These are phyloP conservation scores for Actinomortierella wolfii DNA, from an alignment of 371 early-diverging fungal genomes.

Conservation along the genomic window DNA sequence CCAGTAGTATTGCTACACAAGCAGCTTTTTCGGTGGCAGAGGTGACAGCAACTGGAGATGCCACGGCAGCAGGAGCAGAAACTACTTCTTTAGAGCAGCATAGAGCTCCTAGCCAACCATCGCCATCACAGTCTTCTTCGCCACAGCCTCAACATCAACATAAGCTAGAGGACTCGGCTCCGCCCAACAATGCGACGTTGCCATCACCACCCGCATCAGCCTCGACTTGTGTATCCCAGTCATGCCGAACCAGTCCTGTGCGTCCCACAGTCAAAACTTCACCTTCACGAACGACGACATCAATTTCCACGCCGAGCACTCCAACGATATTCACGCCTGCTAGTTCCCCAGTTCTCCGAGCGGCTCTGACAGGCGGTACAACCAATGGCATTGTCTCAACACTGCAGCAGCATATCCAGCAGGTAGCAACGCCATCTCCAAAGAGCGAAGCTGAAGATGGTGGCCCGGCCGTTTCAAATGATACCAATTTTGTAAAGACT, in stretches of 20 bases:
- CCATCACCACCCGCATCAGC: constrained; percentile 11
- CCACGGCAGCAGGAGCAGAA: neutral
- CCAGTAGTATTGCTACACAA: constrained; percentile 3
- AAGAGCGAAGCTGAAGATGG: too few relatives aligned
- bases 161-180: neutral
- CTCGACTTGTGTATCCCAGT: neutral
- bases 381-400: constrained; percentile 4
- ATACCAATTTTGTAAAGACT: too few relatives aligned
- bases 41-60: neutral
- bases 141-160: constrained; percentile 4
- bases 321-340: constrained; percentile 35
- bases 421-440: neutral
- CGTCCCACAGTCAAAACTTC: constrained; percentile 23
- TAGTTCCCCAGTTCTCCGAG: constrained; percentile 1
- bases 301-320: constrained; percentile 39
- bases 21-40: neutral
- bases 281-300: constrained; percentile 22
- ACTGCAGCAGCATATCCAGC: neutral
- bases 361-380: neutral
- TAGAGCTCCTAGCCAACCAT: too few relatives aligned
- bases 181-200: neutral
- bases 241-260: constrained; percentile 4
- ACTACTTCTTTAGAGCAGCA: too few relatives aligned
- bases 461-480: too few relatives aligned
- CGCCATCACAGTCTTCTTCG: neutral